A percentile compares a stretch with the other conserved stretches of the same genome.
These are phyloP conservation scores for Boletus rubropictus DNA, from an alignment of 768 basidiomycete genomes.

Conservation along the genomic window DNA sequence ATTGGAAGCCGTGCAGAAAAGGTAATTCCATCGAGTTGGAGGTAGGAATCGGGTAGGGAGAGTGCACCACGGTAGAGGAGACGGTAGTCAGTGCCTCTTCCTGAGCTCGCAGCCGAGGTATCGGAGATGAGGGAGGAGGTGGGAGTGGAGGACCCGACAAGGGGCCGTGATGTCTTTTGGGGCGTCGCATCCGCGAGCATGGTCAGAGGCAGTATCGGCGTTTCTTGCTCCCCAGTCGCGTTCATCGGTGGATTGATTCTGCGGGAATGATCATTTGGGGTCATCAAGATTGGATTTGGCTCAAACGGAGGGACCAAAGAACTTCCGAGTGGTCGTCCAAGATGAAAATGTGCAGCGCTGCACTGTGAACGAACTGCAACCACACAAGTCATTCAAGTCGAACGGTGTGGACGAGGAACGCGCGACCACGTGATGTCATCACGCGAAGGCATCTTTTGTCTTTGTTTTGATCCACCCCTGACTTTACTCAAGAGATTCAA, in stretches of 20 bases:
- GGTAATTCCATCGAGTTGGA: constrained; percentile 68
- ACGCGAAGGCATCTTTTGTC: constrained; percentile 15
- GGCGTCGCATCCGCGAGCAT: constrained; percentile 21
- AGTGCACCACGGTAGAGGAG: constrained; percentile 73
- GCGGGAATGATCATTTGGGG: background rate
- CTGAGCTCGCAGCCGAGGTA: background rate
- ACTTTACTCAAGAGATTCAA: background rate
- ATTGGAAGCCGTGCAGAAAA: too few species aligned
- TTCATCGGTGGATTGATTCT: background rate
- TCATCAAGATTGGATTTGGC: background rate
- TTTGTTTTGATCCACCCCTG: constrained; percentile 1
- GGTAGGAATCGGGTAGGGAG: constrained; percentile 65
- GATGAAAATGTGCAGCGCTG: background rate
- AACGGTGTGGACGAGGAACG: background rate
- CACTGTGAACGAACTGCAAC: constrained; percentile 1
- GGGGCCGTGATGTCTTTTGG: constrained; percentile 2
- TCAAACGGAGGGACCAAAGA: background rate
- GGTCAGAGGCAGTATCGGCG: constrained; percentile 1
- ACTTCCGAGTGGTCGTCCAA: background rate
- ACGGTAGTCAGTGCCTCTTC: constrained; percentile 32
- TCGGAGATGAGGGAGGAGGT: constrained; percentile 1
- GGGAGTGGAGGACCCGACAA: background rate
- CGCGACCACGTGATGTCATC: constrained; percentile 8
- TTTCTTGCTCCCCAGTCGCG: background rate
- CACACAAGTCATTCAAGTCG: background rate